Evolutionary conservation across 2,329 filamentous ascomycete genomes (phyloP).

Genomic region (Penicillium nordicum): DNA sequence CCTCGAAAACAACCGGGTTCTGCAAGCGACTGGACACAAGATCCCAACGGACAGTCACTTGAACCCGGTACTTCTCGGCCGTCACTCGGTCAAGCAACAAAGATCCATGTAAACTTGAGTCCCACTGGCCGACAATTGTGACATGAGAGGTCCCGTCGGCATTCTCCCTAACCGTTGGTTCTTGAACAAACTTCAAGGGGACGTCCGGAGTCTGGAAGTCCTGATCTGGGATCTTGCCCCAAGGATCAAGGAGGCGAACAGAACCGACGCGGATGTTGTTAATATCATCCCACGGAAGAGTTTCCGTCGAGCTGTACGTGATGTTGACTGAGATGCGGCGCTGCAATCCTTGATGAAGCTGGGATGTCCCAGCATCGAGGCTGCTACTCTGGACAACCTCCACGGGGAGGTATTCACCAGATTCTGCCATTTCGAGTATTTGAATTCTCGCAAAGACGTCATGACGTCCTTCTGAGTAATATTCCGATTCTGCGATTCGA

Average conservation of each 20-base stretch:
- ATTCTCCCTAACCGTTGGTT: conserved; percentile 77
- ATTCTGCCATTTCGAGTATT: conserved; percentile 86
- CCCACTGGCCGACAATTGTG: conserved; percentile 89
- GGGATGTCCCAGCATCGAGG: conserved; percentile 84
- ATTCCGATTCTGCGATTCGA: conserved; percentile 85
- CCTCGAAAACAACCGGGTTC: conserved; percentile 82
- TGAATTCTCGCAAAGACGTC: conserved; percentile 86
- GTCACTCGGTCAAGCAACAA: conserved; percentile 91
- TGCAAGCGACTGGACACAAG: conserved; percentile 77
- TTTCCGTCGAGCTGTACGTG: conserved; percentile 86
- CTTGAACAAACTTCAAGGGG: conserved; percentile 69
- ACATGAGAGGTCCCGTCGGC: conserved; percentile 86
- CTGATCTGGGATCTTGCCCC: conserved; percentile 79
- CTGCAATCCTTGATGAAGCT: conserved; percentile 92
- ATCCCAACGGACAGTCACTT: conserved; percentile 83
- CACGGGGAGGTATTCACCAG: conserved; percentile 84
- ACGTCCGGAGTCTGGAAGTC: conserved; percentile 70
- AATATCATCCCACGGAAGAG: conserved; percentile 83
- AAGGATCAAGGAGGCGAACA: conserved; percentile 77
- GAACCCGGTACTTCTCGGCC: conserved; percentile 86
- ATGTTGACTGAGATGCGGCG: conserved; percentile 81
- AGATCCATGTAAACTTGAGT: conserved; percentile 88
- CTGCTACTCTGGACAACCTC: conserved; percentile 85
- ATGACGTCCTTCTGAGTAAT: conserved; percentile 88
- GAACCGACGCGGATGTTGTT: conserved; percentile 72